Conservation (phyloP, 345 rosid genomes). For the Eucalyptus globulus region DNA sequence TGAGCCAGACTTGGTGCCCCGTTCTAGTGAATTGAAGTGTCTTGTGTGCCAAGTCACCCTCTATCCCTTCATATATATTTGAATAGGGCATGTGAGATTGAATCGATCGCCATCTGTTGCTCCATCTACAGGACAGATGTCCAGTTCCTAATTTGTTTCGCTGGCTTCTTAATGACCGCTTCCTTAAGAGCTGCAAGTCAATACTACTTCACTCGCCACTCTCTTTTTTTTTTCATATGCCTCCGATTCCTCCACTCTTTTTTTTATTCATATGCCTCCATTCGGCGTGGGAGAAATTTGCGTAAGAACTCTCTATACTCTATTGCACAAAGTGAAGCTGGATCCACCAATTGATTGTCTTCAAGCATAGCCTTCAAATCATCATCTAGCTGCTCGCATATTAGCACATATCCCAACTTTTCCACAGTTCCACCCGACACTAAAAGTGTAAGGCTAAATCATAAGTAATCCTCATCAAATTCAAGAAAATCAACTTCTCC, state of each 20-base stretch:
- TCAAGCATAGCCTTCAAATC: not conserved
- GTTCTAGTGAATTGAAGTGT: not conserved
- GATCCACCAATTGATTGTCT: not conserved
- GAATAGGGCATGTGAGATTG: not conserved
- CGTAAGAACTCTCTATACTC: rapidly evolving
- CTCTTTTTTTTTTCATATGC: no score
- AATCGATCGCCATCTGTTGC: rapidly evolving
- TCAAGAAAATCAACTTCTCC: not conserved
- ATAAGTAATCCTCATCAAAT: not conserved
- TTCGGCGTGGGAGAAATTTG: not conserved
- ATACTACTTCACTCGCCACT: rapidly evolving
- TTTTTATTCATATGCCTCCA: not conserved
- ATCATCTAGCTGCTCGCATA: not conserved
- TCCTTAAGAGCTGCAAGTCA: not conserved
- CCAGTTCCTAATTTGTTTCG: not conserved
- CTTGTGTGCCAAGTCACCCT: not conserved
- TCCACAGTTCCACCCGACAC: not conserved
- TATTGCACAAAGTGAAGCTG: not conserved
- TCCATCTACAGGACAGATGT: not conserved
- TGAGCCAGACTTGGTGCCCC: rapidly evolving
- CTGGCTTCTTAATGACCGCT: rapidly evolving
- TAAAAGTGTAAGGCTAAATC: not conserved
- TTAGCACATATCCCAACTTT: not conserved
- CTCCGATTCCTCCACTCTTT: rapidly evolving
- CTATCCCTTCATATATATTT: rapidly evolving